A percentile compares a stretch with the other conserved stretches of the same genome.
Evolutionary conservation across 371 early-diverging fungal species (phyloP).

Genomic region (Actinomucor elegans): DNA sequence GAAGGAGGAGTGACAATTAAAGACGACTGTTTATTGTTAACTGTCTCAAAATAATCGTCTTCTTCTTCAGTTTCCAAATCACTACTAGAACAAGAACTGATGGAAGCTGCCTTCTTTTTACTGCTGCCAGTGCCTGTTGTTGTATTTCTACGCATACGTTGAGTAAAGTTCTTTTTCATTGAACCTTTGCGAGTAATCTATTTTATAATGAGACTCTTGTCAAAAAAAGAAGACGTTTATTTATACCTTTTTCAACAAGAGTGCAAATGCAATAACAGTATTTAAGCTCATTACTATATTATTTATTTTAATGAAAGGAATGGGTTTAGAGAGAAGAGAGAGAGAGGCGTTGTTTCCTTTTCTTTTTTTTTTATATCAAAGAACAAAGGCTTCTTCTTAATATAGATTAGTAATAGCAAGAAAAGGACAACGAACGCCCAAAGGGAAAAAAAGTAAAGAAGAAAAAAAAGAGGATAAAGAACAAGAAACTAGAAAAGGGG

Average conservation of each 20-base stretch:
- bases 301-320: constrained; percentile 14
- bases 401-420: not conserved
- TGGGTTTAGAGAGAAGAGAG: too few species aligned
- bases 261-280: constrained; percentile 33
- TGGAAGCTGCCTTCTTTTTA: not conserved
- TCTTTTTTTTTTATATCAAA: not conserved
- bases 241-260: constrained; percentile 37
- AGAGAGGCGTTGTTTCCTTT: not conserved
- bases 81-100: constrained; percentile 5
- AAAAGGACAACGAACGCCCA: constrained; percentile 3
- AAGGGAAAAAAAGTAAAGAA: not conserved
- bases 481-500: constrained; percentile 8
- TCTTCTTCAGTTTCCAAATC: constrained; percentile 5
- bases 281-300: constrained; percentile 29
- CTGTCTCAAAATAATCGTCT: not conserved
- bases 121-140: not conserved
- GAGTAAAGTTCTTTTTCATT: constrained; percentile 9
- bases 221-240: not conserved
- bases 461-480: not conserved
- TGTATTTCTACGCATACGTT: not conserved
- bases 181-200: constrained; percentile 25
- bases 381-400: not conserved
- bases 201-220: not conserved
- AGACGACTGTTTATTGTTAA: constrained; percentile 6
- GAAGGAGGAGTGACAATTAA: constrained; percentile 1